These are phyloP conservation scores for Boletus holoroseus DNA, from an alignment of 1,284 basidiomycete genomes.

Conservation along the genomic window DNA sequence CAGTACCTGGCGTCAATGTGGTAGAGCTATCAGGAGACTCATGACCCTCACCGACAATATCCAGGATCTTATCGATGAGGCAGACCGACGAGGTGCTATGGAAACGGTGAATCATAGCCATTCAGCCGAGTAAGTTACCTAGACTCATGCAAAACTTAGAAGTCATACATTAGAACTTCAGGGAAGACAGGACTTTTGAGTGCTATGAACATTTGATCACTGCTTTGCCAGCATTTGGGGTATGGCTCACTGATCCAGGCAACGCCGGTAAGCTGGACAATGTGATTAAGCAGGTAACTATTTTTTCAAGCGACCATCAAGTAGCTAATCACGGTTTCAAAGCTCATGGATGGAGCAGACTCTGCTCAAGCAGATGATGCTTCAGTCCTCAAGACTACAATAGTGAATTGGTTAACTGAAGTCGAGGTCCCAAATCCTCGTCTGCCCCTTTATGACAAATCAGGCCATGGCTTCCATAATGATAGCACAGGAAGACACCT, in stretches of 20 bases:
- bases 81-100: not conserved
- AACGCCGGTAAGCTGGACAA: not conserved
- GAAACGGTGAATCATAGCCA: not conserved
- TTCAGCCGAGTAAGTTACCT: not conserved
- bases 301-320: not conserved
- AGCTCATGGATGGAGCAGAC: slow-evolving; percentile 9
- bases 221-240: not conserved
- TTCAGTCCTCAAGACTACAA: slow-evolving; percentile 1
- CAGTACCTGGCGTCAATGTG: not conserved
- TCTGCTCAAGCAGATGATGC: slow-evolving; percentile 5
- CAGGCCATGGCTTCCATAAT: not conserved
- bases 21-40: slow-evolving; percentile 4
- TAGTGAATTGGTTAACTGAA: slow-evolving; percentile 4
- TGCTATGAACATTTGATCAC: not conserved
- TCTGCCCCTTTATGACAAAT: not conserved
- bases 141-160: not conserved
- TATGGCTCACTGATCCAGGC: not conserved
- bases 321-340: not conserved
- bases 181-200: not conserved
- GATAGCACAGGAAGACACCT: slow-evolving; percentile 5
- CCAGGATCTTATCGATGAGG: slow-evolving; percentile 7
- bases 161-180: not conserved
- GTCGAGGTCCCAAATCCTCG: not conserved
- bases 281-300: not conserved
- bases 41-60: slow-evolving; percentile 5